A percentile compares a stretch with the other conserved stretches of the same genome.
Evolutionary conservation across 202 grass and related monocot species (phyloP).

Genomic region (Cymbopogon flexuosus): DNA sequence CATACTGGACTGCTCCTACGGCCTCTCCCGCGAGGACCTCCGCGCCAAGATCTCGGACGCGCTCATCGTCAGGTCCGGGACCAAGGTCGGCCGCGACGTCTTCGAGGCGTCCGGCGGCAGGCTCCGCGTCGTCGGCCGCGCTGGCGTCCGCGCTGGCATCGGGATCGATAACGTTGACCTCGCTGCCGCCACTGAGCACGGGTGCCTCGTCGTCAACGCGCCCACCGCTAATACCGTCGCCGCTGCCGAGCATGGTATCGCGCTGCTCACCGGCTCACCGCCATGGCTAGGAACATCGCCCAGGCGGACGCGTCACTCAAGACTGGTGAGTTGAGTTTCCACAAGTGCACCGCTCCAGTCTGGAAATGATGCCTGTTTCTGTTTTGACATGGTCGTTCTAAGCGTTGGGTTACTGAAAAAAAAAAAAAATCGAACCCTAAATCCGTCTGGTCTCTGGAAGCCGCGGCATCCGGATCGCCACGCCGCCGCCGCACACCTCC

Average conservation of each 20-base stretch:
- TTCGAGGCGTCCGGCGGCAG: constrained; percentile 60
- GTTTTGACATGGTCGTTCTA: no score
- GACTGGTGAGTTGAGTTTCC: constrained; percentile 49
- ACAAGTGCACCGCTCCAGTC: background rate
- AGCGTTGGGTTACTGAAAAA: no score
- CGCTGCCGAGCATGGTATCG: constrained; percentile 74
- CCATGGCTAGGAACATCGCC: constrained; percentile 71
- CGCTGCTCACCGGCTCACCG: constrained; percentile 57
- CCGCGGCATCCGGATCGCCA: no score
- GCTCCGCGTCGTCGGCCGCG: constrained; percentile 74
- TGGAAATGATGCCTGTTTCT: background rate
- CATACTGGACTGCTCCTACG: constrained; percentile 91
- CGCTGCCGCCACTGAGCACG: constrained; percentile 74
- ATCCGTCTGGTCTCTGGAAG: no score
- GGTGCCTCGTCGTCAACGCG: constrained; percentile 87
- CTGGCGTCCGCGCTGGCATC: constrained; percentile 43
- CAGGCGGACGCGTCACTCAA: constrained; percentile 73
- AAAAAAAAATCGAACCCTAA: no score
- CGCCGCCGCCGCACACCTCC: no score
- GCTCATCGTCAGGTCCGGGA: constrained; percentile 70
- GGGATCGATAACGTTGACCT: constrained; percentile 93
- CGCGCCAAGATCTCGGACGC: constrained; percentile 82
- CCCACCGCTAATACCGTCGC: constrained; percentile 81
- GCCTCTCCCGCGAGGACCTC: constrained; percentile 73
- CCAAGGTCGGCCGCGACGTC: constrained; percentile 68